Base-by-base conservation (phyloP, 2,329 filamentous ascomycete genomes). In the Cordyceps cicadae region DNA sequence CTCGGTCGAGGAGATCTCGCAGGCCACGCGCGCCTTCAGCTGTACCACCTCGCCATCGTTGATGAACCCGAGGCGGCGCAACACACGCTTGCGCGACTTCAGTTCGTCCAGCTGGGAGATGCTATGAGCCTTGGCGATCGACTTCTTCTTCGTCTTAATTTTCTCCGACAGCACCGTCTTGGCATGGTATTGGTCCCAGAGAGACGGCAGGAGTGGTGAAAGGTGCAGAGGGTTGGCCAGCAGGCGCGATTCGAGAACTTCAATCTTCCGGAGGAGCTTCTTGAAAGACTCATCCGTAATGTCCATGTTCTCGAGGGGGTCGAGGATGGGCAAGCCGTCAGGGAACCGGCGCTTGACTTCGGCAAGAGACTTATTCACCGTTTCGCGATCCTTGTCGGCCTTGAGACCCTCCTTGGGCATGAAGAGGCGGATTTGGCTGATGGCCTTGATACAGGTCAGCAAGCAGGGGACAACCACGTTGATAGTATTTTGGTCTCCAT, bases 21-120 rank as follows among this genome's bases (percentile, higher is more conserved):
- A 99, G 2, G 94, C 94, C 3, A 97, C 95, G 60, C 95, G 90
- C 12, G 93, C 94, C 77, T 99, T 99, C 69, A 97, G 84, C 77
- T 97, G 89, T 9, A 99, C 92, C 1, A 99, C 92, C 72, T 97
- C 94, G 57, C 86, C 84, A 63, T 97, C 94, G 71, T 96, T 95
- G 75, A 97, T 95, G 76, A 99, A 99, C 5, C 90, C 91, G 12
- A 99, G 84, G 59, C 94, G 90, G 52, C 95, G 90, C 34, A 99
- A 82, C 5, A 99, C 94, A 66, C 94, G 88, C 79, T 97, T 99
- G 64, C 94, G 88, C 64, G 90, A 92, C 78, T 97, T 97, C 63
- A 99, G 83, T 75, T 99, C 94, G 68, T 99, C 94, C 64, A 97
- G 82, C 73, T 99, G 93, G 62, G 94, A 87, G 62, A 97, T 89